These are phyloP conservation scores for Aspergillus novofumigatus DNA, from an alignment of 2,329 filamentous ascomycete species.

Conservation along the genomic window DNA sequence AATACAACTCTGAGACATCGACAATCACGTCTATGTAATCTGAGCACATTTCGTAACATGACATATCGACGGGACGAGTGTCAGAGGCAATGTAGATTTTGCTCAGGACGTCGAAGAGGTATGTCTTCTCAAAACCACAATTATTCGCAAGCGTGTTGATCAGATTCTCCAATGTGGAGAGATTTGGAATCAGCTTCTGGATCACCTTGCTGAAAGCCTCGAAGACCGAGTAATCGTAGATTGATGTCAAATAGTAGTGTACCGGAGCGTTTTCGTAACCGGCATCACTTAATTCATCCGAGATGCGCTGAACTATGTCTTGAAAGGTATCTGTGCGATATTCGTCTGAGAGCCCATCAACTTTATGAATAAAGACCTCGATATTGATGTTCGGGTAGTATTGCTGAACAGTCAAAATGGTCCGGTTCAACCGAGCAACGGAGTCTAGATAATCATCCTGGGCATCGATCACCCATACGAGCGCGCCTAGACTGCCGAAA, in stretches of 20 bases:
- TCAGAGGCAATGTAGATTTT: slow-evolving; percentile 99
- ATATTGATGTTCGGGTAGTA: slow-evolving; percentile 92
- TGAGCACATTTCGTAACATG: slow-evolving; percentile 95
- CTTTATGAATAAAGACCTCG: slow-evolving; percentile 98
- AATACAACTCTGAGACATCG: slow-evolving; percentile 93
- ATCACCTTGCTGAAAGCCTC: slow-evolving; percentile 98
- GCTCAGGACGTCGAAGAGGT: slow-evolving; percentile 93
- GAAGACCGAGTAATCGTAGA: slow-evolving; percentile 98
- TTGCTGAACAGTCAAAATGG: slow-evolving; percentile 83
- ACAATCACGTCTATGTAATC: slow-evolving; percentile 99
- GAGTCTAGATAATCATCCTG: slow-evolving; percentile 97
- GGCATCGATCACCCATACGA: slow-evolving; percentile 98
- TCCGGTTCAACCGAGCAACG: slow-evolving; percentile 78
- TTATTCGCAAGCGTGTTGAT: slow-evolving; percentile 91
- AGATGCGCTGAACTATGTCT: slow-evolving; percentile 93
- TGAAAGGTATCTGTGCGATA: slow-evolving; percentile 95
- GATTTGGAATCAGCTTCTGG: slow-evolving; percentile 90
- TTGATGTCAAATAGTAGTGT: slow-evolving; percentile 92
- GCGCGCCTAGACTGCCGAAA: slow-evolving; percentile 86
- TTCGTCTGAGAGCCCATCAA: slow-evolving; percentile 94
- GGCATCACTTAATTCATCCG: slow-evolving; percentile 89
- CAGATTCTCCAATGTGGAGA: slow-evolving; percentile 87
- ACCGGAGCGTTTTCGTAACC: slow-evolving; percentile 92
- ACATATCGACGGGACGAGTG: slow-evolving; percentile 86
- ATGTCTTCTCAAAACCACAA: slow-evolving; percentile 95